These are phyloP conservation scores for Allantophomopsis lycopodina DNA, from an alignment of 2,329 filamentous ascomycete genomes.

Conservation along the genomic window DNA sequence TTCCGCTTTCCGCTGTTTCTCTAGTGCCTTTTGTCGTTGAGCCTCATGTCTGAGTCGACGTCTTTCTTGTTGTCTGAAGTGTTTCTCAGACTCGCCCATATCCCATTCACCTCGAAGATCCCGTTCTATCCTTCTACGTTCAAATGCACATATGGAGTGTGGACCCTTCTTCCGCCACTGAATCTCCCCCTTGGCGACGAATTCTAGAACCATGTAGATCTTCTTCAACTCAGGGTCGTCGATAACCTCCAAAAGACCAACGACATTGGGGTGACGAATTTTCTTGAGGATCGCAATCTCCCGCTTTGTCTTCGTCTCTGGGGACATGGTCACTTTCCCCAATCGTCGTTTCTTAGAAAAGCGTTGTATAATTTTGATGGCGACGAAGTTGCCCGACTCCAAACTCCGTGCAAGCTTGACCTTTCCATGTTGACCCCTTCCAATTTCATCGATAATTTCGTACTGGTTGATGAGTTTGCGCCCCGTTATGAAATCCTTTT, in stretches of 20 bases:
- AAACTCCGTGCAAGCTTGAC: slow-evolving; percentile 87
- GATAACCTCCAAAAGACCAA: slow-evolving; percentile 90
- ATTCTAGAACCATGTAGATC: slow-evolving; percentile 95
- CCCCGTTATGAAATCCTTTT: slow-evolving; percentile 77
- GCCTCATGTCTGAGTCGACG: slow-evolving; percentile 42
- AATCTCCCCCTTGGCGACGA: slow-evolving; percentile 87
- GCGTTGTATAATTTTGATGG: slow-evolving; percentile 96
- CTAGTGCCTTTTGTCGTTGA: slow-evolving; percentile 35
- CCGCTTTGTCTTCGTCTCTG: slow-evolving; percentile 73
- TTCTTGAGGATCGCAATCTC: slow-evolving; percentile 98
- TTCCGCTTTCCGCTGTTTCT: slow-evolving; percentile 32
- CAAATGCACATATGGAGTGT: slow-evolving; percentile 69
- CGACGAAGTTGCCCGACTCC: slow-evolving; percentile 64
- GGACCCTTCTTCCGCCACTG: slow-evolving; percentile 85
- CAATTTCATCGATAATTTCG: slow-evolving; percentile 91
- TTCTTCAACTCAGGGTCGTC: slow-evolving; percentile 94
- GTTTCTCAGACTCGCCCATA: slow-evolving; percentile 41
- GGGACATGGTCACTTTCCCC: slow-evolving; percentile 62
- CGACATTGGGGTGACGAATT: slow-evolving; percentile 92
- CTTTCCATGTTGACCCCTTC: slow-evolving; percentile 91
- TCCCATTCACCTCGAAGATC: slow-evolving; percentile 49
- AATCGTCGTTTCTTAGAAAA: slow-evolving; percentile 88
- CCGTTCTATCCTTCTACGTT: slow-evolving; percentile 67
- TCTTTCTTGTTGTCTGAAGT: slow-evolving; percentile 42
- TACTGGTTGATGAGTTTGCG: slow-evolving; percentile 97